Base-by-base conservation (phyloP, 1,284 basidiomycete species). In the Microbotryomycetes sp. region DNA sequence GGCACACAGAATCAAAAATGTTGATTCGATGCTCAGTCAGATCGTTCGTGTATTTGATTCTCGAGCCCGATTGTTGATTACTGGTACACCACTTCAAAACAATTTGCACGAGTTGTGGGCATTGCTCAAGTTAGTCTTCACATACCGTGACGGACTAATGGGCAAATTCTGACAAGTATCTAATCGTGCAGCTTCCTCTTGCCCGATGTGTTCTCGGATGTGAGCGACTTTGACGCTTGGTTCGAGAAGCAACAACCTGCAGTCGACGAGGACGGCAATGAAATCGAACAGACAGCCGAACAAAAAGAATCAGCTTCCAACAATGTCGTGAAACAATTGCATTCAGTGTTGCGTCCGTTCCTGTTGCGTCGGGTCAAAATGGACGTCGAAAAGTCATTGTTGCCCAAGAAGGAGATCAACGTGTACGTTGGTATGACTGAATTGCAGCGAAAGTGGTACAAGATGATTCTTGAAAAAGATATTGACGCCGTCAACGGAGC, bases 401-500 rank as follows among this genome's bases (percentile, higher is more conserved):
- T 98, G 65, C 94, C 96, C 2, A 97, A 98, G 79, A 98, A 98
- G 81, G 96, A 98, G 75, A 92, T 98, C 77, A 99, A 98, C 74
- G 90, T 98, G 60, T 99, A 98, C 69, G 89, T 99, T 62, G 94
- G 94, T 59, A 83, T 98, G 69, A 90, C 92, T 2, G 93, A 97
- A 32, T 94, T 99, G 92, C 96, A 99, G 76, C 81, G 92, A 50
- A 97, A 92, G 75, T 98, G 94, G 96, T 96, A 96, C 76, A 85
- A 89, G 47, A 91, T 87, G 42, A 88, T 98, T 4, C 78, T 99
- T 59, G 92, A 98, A 78, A 97, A 98, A 79, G 96, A 98, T 76
- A 97, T 98, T 60, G 96, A 98, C 73, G 94, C 94, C 12, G 96
- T 98, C 58, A 98, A 97, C 74, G 91, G 92, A 47, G 78, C 91